Evolutionary conservation across 2,329 filamentous ascomycete species (phyloP).

Genomic region (Domatiomyces catenatus): DNA sequence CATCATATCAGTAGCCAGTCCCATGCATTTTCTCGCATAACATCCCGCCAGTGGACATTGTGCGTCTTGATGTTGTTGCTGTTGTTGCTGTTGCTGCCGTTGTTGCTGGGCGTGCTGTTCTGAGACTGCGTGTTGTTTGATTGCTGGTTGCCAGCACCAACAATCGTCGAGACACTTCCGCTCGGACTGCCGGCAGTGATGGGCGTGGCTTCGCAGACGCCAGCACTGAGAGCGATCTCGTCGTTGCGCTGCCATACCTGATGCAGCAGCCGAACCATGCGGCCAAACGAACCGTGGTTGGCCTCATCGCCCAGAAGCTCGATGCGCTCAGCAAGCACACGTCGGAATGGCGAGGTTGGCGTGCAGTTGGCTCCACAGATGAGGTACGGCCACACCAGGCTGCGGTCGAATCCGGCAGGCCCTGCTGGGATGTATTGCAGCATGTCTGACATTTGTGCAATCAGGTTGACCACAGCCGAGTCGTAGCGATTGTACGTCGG

Average conservation of each 20-base stretch:
- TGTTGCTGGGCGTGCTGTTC: not conserved
- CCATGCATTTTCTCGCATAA: constrained; percentile 84
- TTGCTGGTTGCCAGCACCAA: constrained; percentile 1
- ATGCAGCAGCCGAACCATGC: constrained; percentile 59
- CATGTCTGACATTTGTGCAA: constrained; percentile 60
- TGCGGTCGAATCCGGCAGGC: constrained; percentile 69
- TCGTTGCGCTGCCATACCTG: constrained; percentile 72
- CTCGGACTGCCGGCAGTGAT: constrained; percentile 15
- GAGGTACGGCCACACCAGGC: constrained; percentile 83
- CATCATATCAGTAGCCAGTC: constrained; percentile 66
- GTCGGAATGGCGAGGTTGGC: constrained; percentile 57
- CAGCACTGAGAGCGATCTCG: constrained; percentile 31
- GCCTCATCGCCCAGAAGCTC: constrained; percentile 60
- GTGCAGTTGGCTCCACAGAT: constrained; percentile 68
- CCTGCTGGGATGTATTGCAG: constrained; percentile 74
- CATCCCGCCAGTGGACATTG: constrained; percentile 84
- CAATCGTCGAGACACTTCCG: constrained; percentile 11
- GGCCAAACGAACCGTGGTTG: constrained; percentile 70
- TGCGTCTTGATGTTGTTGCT: constrained; percentile 26
- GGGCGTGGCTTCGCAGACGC: constrained; percentile 17
- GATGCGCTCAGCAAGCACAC: constrained; percentile 61
- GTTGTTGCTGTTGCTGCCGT: constrained; percentile 18
- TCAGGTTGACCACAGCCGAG: constrained; percentile 56
- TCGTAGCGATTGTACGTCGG: constrained; percentile 70
- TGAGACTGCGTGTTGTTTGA: constrained; percentile 1